A percentile compares a stretch with the other conserved stretches of the same genome.
phyloP scores from a whole-genome alignment of 257 asterid species.

The Scutellaria baicalensis region DNA sequence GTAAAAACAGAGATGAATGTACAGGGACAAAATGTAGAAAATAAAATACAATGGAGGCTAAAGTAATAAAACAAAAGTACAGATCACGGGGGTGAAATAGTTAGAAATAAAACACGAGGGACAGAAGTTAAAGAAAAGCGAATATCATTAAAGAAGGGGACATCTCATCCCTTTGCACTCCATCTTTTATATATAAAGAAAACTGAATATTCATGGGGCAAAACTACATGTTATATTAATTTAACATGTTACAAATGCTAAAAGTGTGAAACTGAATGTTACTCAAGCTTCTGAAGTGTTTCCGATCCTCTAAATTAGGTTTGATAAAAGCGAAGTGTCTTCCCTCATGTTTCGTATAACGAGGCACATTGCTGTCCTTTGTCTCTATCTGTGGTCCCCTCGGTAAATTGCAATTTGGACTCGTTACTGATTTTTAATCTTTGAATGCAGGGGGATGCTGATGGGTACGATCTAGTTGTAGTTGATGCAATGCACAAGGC shows the following conservation, averaged over 20 bases:
- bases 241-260: background rate
- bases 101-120: background rate
- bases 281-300: background rate
- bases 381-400: background rate
- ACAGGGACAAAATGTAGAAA: too few species aligned
- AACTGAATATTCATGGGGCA: too few species aligned
- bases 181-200: too few species aligned
- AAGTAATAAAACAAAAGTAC: too few species aligned
- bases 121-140: too few species aligned
- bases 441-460: slow-evolving; percentile 91
- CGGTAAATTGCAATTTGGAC: background rate
- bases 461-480: slow-evolving; percentile 95
- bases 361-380: background rate
- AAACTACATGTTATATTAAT: background rate
- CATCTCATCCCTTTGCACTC: too few species aligned
- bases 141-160: too few species aligned
- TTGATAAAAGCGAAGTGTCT: background rate
- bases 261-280: background rate
- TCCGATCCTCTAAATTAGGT: background rate
- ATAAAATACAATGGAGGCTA: too few species aligned
- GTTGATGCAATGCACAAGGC: slow-evolving; percentile 99
- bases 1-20: too few species aligned
- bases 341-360: background rate
- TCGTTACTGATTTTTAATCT: slow-evolving; percentile 19
- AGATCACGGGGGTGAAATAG: background rate